phyloP scores from a whole-genome alignment of 352 stramenopile genomes.

The Phytopythium boreale region DNA sequence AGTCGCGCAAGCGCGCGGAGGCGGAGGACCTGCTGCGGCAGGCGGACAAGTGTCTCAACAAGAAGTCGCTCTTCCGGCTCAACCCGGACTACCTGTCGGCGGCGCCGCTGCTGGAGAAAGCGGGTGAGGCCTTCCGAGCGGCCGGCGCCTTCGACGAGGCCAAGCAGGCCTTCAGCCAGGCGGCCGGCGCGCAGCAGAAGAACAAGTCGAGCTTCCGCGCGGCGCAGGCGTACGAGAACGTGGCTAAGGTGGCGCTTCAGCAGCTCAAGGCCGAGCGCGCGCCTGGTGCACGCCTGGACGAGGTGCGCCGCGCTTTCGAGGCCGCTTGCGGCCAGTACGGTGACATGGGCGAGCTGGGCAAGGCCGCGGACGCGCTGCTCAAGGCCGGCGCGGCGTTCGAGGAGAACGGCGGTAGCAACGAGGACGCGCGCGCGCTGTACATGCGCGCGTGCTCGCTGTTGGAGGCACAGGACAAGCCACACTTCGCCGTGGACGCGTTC shows the following conservation, averaged over 20 bases:
- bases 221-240: constrained; percentile 69
- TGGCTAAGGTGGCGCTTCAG: constrained; percentile 68
- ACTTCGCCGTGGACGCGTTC: constrained; percentile 80
- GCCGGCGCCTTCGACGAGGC: constrained; percentile 59
- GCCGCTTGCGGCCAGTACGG: constrained; percentile 59
- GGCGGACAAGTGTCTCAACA: constrained; percentile 52
- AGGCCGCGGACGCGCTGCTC: constrained; percentile 71
- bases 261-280: constrained; percentile 60
- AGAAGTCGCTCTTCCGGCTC: constrained; percentile 65
- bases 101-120: constrained; percentile 68
- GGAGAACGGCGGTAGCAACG: constrained; percentile 26
- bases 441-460: constrained; percentile 66
- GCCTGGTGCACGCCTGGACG: constrained; percentile 28
- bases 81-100: constrained; percentile 67
- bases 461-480: constrained; percentile 77
- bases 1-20: constrained; percentile 52
- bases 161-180: constrained; percentile 54
- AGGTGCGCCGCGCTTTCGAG: constrained; percentile 61
- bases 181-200: constrained; percentile 61
- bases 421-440: constrained; percentile 59
- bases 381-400: constrained; percentile 58
- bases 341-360: constrained; percentile 83
- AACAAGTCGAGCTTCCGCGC: constrained; percentile 75
- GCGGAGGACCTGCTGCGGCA: constrained; percentile 44
- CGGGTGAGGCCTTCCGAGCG: constrained; percentile 65